Base-by-base conservation (phyloP, 2,329 filamentous ascomycete species). In the Periconia sp. region DNA sequence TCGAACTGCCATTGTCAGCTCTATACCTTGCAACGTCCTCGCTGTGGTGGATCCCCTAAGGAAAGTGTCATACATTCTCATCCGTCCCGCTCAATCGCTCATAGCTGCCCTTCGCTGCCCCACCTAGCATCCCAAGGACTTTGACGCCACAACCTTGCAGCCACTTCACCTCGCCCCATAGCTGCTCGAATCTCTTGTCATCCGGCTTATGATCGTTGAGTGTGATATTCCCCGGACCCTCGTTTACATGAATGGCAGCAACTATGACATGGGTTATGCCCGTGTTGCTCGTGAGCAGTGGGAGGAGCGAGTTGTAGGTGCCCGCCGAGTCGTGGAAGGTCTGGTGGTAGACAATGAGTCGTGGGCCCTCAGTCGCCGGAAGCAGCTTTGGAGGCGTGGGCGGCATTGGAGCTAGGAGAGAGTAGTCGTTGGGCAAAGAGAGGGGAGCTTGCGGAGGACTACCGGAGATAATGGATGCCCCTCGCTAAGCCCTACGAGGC, bases 81-180 rank as follows among this genome's bases (percentile, higher is more conserved):
- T 68, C 65, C 7, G 56, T 54, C 2, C 67, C 66, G 22, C 62
- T 53, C 17, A 71, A 46, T 41, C 81, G 77, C 35, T 77, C 73
- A 63, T 82, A 96, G 10, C 84, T 87, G 9, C 91, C 92, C 46
- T 80, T 79, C 0, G 89, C 90, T 2, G 91, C 90, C 12, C 92
- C 92, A 26, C 92, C 92, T 2, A 96, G 77, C 88, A 96, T 94
- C 40, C 83, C 89, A 65, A 95, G 78, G 10, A 96, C 83, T 58
- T 87, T 90, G 50, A 96, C 78, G 29, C 90, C 90, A 5, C 79
- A 78, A 2, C 80, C 80, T 66, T 94, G 87, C 5, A 96, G 73
- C 50, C 84, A 75, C 6, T 80, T 78, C 7, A 89, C 81, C 68
- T 96, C 92, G 16, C 80, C 80, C 90, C 91, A 96, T 24, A 96